phyloP scores from a whole-genome alignment of 2,329 filamentous ascomycete species.

The Ascocoryne sarcoides region DNA sequence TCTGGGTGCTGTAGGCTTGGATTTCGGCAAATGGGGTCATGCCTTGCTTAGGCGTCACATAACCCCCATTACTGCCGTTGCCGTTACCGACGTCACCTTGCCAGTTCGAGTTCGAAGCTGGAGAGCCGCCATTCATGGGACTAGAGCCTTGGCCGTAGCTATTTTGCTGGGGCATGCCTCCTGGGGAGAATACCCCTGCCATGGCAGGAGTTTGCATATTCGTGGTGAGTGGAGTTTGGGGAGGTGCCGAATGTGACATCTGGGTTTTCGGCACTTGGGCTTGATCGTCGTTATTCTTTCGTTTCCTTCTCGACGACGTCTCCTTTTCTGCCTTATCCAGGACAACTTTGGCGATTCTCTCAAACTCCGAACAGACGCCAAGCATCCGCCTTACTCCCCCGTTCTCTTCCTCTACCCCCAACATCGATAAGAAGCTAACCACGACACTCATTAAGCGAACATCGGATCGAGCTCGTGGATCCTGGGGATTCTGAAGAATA shows the following conservation, averaged over 20 bases:
- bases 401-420: constrained; percentile 83
- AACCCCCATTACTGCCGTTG: constrained; percentile 16
- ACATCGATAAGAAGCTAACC: constrained; percentile 80
- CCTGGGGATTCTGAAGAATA: constrained; percentile 88
- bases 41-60: constrained; percentile 16
- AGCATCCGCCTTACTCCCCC: constrained; percentile 91
- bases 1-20: constrained; percentile 18
- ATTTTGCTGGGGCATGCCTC: constrained; percentile 4
- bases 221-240: constrained; percentile 21
- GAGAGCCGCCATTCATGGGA: constrained; percentile 19
- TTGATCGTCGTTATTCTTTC: constrained; percentile 57
- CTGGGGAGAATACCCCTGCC: constrained; percentile 22
- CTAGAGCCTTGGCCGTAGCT: constrained; percentile 25
- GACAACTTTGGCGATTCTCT: constrained; percentile 82
- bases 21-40: constrained; percentile 25
- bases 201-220: constrained; percentile 16
- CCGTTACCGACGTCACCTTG: constrained; percentile 13
- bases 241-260: constrained; percentile 10
- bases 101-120: constrained; percentile 17
- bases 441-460: constrained; percentile 87
- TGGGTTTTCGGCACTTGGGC: constrained; percentile 13
- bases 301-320: constrained; percentile 57
- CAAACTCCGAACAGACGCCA: constrained; percentile 89
- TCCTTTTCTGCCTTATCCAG: constrained; percentile 90
- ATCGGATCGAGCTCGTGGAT: constrained; percentile 79